Conservation (phyloP, 2,329 filamentous ascomycete genomes). For the Coniochaeta hoffmannii region DNA sequence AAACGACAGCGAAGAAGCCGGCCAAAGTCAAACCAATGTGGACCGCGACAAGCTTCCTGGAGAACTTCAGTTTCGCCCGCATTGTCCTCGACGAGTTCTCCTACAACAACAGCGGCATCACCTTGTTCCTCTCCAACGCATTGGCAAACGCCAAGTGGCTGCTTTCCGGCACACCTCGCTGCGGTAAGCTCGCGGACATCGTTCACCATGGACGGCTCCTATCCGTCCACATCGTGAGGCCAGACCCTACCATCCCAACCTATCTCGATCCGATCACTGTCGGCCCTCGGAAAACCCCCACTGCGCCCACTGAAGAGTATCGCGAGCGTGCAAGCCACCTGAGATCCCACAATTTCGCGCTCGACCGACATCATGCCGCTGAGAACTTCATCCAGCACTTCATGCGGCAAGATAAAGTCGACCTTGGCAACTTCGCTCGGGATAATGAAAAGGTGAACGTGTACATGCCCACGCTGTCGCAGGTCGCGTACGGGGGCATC, state of each 20-base stretch:
- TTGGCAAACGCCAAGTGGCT: constrained; percentile 31
- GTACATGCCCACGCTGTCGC: constrained; percentile 1
- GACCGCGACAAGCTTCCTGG: constrained; percentile 18
- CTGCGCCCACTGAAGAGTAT: constrained; percentile 25
- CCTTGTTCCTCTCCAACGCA: constrained; percentile 24
- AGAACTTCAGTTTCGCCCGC: constrained; percentile 29
- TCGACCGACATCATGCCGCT: constrained; percentile 29
- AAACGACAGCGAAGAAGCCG: not conserved
- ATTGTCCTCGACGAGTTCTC: constrained; percentile 37
- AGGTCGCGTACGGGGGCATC: not conserved
- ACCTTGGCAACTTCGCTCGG: constrained; percentile 12
- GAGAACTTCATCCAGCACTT: constrained; percentile 52
- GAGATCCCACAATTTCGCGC: constrained; percentile 24
- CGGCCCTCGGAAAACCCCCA: constrained; percentile 20
- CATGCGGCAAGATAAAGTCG: constrained; percentile 36
- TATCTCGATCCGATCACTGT: constrained; percentile 28
- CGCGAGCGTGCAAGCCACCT: constrained; percentile 21
- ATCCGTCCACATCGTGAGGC: constrained; percentile 30
- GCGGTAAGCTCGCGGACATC: constrained; percentile 25
- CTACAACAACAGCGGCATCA: constrained; percentile 19
- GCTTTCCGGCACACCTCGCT: constrained; percentile 34
- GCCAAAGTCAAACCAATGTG: not conserved
- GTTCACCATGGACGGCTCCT: constrained; percentile 26
- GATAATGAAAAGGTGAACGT: not conserved
- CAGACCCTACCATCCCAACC: constrained; percentile 21